These are phyloP conservation scores for Wallacemonas sp. DNA, from an alignment of 208 protist genomes.

Conservation along the genomic window DNA sequence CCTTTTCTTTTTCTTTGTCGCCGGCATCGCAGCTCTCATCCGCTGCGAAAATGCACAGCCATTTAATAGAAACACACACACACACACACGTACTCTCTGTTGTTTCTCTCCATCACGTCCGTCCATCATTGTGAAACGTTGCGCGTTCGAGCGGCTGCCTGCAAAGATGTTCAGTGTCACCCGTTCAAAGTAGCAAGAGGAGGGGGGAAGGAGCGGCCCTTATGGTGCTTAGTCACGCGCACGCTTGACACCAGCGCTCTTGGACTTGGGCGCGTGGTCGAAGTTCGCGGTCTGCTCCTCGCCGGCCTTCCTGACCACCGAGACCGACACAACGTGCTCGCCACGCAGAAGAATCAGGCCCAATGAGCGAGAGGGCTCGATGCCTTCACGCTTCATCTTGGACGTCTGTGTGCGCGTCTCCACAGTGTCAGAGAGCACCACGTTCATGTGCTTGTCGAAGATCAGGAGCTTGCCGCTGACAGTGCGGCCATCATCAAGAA, in stretches of 20 bases:
- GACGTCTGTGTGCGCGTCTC: constrained; percentile 71
- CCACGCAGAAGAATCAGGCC: constrained; percentile 83
- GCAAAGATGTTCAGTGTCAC: too few relatives aligned
- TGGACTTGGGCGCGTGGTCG: constrained; percentile 33
- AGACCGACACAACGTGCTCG: constrained; percentile 84
- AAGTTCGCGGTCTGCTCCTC: constrained; percentile 26
- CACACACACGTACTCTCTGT: too few relatives aligned
- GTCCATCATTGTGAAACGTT: too few relatives aligned
- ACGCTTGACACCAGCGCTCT: constrained; percentile 34
- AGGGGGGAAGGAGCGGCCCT: too few relatives aligned
- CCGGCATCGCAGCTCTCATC: too few relatives aligned
- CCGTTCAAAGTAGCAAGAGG: too few relatives aligned
- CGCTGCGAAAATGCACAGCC: too few relatives aligned
- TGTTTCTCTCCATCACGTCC: too few relatives aligned
- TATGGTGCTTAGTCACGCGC: constrained; percentile 19
- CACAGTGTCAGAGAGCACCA: constrained; percentile 62
- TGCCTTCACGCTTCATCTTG: constrained; percentile 66
- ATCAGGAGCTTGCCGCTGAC: constrained; percentile 79
- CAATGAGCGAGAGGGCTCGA: constrained; percentile 51
- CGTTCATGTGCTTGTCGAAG: constrained; percentile 90
- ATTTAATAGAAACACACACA: too few relatives aligned
- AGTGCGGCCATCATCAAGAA: constrained; percentile 73
- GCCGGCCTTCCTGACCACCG: constrained; percentile 40
- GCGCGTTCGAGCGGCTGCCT: too few relatives aligned
- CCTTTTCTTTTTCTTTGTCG: too few relatives aligned